Base-by-base conservation (phyloP, 1,284 basidiomycete genomes). In the Mycosarcoma mackinlayi region DNA sequence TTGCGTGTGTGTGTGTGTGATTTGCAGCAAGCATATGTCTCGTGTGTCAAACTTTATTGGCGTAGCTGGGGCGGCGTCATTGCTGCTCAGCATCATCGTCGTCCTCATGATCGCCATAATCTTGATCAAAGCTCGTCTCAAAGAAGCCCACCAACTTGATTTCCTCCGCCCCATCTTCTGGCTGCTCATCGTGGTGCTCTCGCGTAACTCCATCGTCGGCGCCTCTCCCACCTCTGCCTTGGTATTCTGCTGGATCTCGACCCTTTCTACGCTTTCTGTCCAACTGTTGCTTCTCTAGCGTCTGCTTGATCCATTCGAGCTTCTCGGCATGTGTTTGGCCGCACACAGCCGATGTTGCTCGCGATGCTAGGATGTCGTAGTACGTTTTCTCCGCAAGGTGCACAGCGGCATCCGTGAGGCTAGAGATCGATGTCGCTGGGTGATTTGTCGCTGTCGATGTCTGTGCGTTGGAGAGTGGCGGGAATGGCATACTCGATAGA, bases 231-330 rank as follows among this genome's bases (percentile, higher is more conserved):
- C 71, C 76, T 28, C 76, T 47, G 7, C 73, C 76, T 25, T 72
- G 65, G 40, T 72, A 78, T 40, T 76, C 76, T 14, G 76, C 54
- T 16, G 55, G 61, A 31, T 74, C 68, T 19, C 73, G 60, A 9
- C 50, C 33, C 16, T 37, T 58, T 21, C 49, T 34, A 13, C 66
- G 63, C 30, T 47, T 49, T 13, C 11, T 76, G 77, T 79, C 92
- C 88, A 1, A 89, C 91, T 59, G 86, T 81, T 7, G 73, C 63
- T 3, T 89, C 87, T 31, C 89, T 86, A 34, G 85, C 81, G 78
- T 92, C 90, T 23, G 88, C 85, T 21, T 86, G 49, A 73, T 61
- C 35, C 59, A 79, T 41, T 89, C 87, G 2, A 89, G 53, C 42
- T 67, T 71, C 6, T 52, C 48, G 4, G 44, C 39, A 4, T 75